Evolutionary conservation across 2,329 filamentous ascomycete genomes (phyloP).

Genomic region (Fusarium continuum): DNA sequence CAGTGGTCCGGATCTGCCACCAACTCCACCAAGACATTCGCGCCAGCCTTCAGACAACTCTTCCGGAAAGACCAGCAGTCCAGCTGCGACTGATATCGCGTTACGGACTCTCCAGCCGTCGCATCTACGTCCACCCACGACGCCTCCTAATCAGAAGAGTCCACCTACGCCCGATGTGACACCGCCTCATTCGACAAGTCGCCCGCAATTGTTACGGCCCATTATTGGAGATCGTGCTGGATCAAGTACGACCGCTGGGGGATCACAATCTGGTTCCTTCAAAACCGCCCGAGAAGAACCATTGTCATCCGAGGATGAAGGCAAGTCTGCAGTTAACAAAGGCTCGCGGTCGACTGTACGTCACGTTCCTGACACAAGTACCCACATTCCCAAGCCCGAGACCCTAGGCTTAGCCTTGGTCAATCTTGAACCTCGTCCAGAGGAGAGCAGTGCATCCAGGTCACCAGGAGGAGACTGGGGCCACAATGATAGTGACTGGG

Average conservation of each 20-base stretch:
- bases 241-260: conserved; percentile 65
- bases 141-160: conserved; percentile 71
- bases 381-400: conserved; percentile 41
- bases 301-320: conserved; percentile 69
- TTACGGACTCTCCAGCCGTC: conserved; percentile 52
- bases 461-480: conserved; percentile 58
- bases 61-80: conserved; percentile 55
- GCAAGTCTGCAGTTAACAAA: conserved; percentile 53
- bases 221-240: conserved; percentile 57
- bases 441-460: conserved; percentile 53
- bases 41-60: conserved; percentile 64
- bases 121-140: conserved; percentile 58
- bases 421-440: conserved; percentile 53
- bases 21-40: conserved; percentile 71
- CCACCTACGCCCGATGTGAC: conserved; percentile 81
- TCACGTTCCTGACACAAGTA: conserved; percentile 45
- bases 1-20: conserved; percentile 62
- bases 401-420: conserved; percentile 55
- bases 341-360: conserved; percentile 57
- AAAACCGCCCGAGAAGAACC: conserved; percentile 74
- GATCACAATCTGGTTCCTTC: conserved; percentile 75
- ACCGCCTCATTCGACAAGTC: conserved; percentile 65
- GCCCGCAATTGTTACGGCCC: conserved; percentile 58
- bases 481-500: conserved; percentile 68
- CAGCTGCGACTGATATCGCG: conserved; percentile 51